These are phyloP conservation scores for Solanum lignicaule DNA, from an alignment of 257 asterid genomes.

Conservation along the genomic window DNA sequence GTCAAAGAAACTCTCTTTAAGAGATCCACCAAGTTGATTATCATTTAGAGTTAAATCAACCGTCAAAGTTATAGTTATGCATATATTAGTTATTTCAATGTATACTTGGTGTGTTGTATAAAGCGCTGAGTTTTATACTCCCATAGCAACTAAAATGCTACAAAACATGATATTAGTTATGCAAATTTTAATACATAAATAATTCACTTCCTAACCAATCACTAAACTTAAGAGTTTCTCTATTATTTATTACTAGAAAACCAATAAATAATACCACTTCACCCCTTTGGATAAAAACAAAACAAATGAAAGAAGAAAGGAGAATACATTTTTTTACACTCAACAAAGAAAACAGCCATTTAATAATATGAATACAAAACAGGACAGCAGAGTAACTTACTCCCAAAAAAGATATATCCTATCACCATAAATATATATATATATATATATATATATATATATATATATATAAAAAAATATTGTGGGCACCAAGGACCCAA, in stretches of 20 bases:
- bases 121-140: neutral
- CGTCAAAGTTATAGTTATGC: neutral
- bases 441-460: too few relatives aligned
- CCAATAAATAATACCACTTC: neutral
- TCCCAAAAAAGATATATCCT: neutral
- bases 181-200: neutral
- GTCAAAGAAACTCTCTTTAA: neutral
- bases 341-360: neutral
- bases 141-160: neutral
- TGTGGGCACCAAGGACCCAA: neutral
- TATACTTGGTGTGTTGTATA: neutral
- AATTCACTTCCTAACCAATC: neutral
- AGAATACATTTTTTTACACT: neutral
- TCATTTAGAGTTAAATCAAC: neutral
- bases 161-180: neutral
- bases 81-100: neutral
- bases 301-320: neutral
- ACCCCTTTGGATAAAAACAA: neutral
- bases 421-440: too few relatives aligned
- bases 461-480: too few relatives aligned
- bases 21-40: neutral
- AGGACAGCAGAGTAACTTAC: neutral
- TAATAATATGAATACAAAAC: neutral
- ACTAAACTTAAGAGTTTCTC: neutral
- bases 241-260: neutral